Percentiles rank a stretch among this genome's conserved stretches.
Evolutionary conservation across 495 filamentous ascomycete genomes (phyloP).

Genomic region (Aspergillus sparsus): DNA sequence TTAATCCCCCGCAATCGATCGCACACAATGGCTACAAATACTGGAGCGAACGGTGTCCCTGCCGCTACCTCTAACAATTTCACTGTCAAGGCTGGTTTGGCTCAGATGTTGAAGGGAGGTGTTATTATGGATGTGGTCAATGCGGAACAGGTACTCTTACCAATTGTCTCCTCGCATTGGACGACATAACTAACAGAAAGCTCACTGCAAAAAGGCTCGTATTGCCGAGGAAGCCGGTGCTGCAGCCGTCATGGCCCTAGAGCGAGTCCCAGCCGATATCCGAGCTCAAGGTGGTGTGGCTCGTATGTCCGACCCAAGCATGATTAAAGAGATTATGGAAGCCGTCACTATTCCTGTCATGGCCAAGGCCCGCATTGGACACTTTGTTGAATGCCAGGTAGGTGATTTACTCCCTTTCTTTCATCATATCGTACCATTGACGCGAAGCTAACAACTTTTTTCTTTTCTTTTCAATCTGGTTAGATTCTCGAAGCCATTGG

Average conservation of each 20-base stretch:
- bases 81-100: constrained; percentile 87
- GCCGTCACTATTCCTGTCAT: constrained; percentile 99
- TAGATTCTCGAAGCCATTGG: constrained; percentile 92
- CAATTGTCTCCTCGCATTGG: not conserved
- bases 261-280: constrained; percentile 97
- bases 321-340: constrained; percentile 96
- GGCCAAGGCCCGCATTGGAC: constrained; percentile 97
- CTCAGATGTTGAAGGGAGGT: constrained; percentile 96
- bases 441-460: constrained; percentile 6
- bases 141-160: constrained; percentile 69
- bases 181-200: not conserved
- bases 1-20: constrained; percentile 2
- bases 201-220: constrained; percentile 59
- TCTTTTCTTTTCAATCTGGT: constrained; percentile 3
- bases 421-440: not conserved
- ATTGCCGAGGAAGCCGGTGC: constrained; percentile 98
- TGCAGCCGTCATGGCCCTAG: constrained; percentile 95
- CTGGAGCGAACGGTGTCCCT: constrained; percentile 30
- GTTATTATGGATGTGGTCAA: constrained; percentile 99
- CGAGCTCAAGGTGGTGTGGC: constrained; percentile 88
- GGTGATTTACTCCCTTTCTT: constrained; percentile 14
- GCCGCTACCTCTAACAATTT: constrained; percentile 52
- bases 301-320: constrained; percentile 91
- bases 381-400: constrained; percentile 95
- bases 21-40: constrained; percentile 40